phyloP scores from a whole-genome alignment of 2,329 filamentous ascomycete species.

The Penicillium sp. region DNA sequence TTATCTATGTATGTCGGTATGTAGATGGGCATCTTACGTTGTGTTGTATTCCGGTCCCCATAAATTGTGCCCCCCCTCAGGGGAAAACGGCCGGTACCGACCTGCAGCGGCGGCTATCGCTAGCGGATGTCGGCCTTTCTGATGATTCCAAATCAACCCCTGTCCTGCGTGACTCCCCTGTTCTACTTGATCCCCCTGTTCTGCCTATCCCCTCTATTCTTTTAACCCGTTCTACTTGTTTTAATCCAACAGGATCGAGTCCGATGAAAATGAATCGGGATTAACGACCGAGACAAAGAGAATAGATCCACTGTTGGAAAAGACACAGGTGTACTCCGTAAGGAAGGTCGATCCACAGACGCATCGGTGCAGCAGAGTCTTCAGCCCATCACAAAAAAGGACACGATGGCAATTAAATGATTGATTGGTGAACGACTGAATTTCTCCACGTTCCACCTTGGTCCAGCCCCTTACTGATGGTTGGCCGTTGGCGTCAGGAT shows the following conservation, averaged over 20 bases:
- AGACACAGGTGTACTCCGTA: neutral
- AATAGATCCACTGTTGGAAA: neutral
- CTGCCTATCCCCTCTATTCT: too few relatives aligned
- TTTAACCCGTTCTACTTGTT: too few relatives aligned
- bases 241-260: neutral
- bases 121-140: neutral
- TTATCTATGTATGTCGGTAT: neutral
- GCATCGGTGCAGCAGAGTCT: neutral
- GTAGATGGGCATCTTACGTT: neutral
- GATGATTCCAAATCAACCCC: constrained; percentile 1
- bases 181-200: too few relatives aligned
- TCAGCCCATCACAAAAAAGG: neutral
- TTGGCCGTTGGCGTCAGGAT: constrained; percentile 7
- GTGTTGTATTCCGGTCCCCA: neutral
- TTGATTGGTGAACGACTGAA: neutral
- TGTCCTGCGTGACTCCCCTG: neutral
- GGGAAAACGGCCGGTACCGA: neutral
- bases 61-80: too few relatives aligned
- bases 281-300: neutral
- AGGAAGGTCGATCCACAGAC: neutral
- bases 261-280: neutral
- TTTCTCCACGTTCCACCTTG: constrained; percentile 15
- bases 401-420: neutral
- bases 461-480: constrained; percentile 3
- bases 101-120: constrained; percentile 10